Evolutionary conservation across 169 alveolate species (phyloP).

Genomic region (Babesia divergens): DNA sequence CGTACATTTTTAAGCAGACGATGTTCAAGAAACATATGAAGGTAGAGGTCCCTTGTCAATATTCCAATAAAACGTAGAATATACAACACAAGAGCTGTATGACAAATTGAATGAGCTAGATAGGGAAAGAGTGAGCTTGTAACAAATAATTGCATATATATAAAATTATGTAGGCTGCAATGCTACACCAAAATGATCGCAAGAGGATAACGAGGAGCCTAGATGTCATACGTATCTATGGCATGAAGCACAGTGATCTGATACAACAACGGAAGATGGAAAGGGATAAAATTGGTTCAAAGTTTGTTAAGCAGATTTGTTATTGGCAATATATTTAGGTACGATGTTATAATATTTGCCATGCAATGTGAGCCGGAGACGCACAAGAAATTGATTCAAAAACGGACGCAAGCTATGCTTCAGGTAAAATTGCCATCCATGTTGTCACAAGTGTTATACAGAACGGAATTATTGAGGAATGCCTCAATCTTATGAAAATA

Average conservation of each 20-base stretch:
- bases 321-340: conserved; percentile 8
- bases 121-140: conserved; percentile 59
- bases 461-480: conserved; percentile 55
- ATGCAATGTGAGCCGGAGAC: conserved; percentile 46
- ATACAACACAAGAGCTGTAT: conserved; percentile 52
- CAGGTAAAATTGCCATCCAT: background rate
- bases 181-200: conserved; percentile 71
- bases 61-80: conserved; percentile 4
- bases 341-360: conserved; percentile 45
- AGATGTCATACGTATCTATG: conserved; percentile 47
- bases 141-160: background rate
- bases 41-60: background rate
- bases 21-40: conserved; percentile 4
- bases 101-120: conserved; percentile 57
- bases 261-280: conserved; percentile 43
- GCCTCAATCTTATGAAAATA: conserved; percentile 3
- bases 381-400: conserved; percentile 41
- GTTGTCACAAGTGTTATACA: background rate
- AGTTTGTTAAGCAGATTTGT: conserved; percentile 21
- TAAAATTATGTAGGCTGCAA: conserved; percentile 40
- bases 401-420: conserved; percentile 34
- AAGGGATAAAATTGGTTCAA: conserved; percentile 39
- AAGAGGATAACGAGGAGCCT: conserved; percentile 61
- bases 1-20: background rate
- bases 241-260: conserved; percentile 69